Evolutionary conservation across 495 filamentous ascomycete genomes (phyloP).

Genomic region (Lophium mytilinum): DNA sequence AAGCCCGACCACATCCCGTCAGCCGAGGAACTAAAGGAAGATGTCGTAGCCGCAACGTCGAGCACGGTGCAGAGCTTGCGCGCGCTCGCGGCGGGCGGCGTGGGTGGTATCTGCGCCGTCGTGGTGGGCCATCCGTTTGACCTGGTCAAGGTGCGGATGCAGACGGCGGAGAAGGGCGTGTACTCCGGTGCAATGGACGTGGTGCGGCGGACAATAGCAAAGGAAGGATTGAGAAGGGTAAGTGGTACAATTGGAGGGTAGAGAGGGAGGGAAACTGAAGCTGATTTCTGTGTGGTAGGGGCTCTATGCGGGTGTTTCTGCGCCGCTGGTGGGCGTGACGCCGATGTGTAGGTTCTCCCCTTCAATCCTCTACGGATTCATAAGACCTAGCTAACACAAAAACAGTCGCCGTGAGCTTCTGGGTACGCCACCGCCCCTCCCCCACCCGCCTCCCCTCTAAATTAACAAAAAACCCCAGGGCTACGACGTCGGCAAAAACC

Average conservation of each 20-base stretch:
- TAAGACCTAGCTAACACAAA: background rate
- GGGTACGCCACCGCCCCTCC: constrained; percentile 32
- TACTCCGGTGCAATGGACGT: constrained; percentile 89
- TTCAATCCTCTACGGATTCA: background rate
- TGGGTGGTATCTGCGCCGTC: constrained; percentile 89
- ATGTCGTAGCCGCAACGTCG: constrained; percentile 33
- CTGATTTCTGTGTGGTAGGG: constrained; percentile 42
- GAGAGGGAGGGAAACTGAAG: background rate
- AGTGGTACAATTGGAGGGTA: background rate
- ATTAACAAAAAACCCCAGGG: constrained; percentile 40
- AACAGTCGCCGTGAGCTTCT: constrained; percentile 94
- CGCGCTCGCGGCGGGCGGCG: constrained; percentile 81
- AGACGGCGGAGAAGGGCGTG: constrained; percentile 90
- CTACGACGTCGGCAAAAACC: constrained; percentile 86
- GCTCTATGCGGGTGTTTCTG: constrained; percentile 93
- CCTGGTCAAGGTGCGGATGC: constrained; percentile 91
- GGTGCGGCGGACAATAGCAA: constrained; percentile 74
- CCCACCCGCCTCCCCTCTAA: background rate
- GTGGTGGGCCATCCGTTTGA: constrained; percentile 94
- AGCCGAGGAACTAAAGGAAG: constrained; percentile 32
- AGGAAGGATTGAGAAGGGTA: constrained; percentile 66
- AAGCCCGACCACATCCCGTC: constrained; percentile 27
- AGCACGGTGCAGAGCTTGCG: constrained; percentile 46
- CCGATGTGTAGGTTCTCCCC: constrained; percentile 85
- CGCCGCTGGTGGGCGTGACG: constrained; percentile 89